Conservation (phyloP, 2,329 filamentous ascomycete genomes). For the Diplocarpon rosae region DNA sequence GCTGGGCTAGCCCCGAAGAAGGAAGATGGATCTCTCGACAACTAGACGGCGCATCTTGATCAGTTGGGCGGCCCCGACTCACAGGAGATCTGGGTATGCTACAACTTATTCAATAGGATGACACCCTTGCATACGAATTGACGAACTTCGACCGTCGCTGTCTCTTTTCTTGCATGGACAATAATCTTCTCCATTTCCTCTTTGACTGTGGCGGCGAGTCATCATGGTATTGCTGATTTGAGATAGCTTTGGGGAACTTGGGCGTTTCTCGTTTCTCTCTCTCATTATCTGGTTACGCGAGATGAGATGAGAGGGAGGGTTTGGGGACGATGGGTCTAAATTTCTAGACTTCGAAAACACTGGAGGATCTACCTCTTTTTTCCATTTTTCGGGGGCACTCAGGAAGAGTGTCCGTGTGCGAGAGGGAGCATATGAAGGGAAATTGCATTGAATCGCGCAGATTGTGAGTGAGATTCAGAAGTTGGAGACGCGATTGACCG, state of each 20-base stretch:
- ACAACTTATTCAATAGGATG: conserved; percentile 22
- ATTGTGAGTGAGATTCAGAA: too few species aligned
- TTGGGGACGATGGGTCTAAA: conserved; percentile 11
- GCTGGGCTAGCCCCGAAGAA: conserved; percentile 43
- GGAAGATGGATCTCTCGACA: conserved; percentile 28
- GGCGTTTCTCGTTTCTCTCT: neutral
- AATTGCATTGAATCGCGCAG: too few species aligned
- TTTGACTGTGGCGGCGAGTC: neutral
- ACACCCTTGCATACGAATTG: conserved; percentile 24
- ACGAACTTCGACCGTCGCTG: conserved; percentile 21
- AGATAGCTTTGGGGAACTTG: neutral
- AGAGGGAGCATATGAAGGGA: too few species aligned
- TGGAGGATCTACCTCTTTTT: too few species aligned
- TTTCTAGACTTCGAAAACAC: neutral
- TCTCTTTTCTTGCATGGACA: conserved; percentile 24
- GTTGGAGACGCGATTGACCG: too few species aligned
- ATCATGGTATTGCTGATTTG: conserved; percentile 2
- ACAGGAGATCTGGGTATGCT: conserved; percentile 14
- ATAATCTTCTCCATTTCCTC: conserved; percentile 7
- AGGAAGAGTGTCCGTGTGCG: too few species aligned
- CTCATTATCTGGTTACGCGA: neutral
- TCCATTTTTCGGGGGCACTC: too few species aligned
- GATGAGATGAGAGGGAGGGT: conserved; percentile 4
- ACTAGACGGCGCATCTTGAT: conserved; percentile 21
- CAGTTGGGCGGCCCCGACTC: conserved; percentile 19